A percentile compares a stretch with the other conserved stretches of the same genome.
Conservation (phyloP, 345 rosid species). For the Noccaea caerulescens region DNA sequence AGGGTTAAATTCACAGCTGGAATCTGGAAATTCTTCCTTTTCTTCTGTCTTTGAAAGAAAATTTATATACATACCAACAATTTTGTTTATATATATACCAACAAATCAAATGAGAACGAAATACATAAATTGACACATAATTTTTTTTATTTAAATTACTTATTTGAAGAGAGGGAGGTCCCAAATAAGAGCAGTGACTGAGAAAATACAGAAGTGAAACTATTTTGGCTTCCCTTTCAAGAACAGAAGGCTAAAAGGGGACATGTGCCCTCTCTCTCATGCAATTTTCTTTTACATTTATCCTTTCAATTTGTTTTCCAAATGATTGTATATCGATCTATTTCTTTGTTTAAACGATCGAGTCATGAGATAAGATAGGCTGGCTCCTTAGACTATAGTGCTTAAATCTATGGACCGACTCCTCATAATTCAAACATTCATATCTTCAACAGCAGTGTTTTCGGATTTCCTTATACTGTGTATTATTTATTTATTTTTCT, state of each 20-base stretch:
- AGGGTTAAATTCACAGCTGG: slow-evolving; percentile 47
- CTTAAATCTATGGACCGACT: slow-evolving; percentile 42
- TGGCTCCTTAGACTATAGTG: slow-evolving; percentile 35
- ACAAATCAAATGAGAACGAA: slow-evolving; percentile 16
- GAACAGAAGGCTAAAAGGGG: slow-evolving; percentile 48
- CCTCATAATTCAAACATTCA: slow-evolving; percentile 38
- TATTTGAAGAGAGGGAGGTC: slow-evolving; percentile 27
- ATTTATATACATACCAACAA: not conserved
- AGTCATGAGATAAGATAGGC: slow-evolving; percentile 41
- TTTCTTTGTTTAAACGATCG: not conserved
- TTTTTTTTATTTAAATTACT: not conserved
- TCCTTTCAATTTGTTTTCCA: slow-evolving; percentile 23
- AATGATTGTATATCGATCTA: slow-evolving; percentile 30
- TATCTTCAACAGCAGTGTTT: slow-evolving; percentile 42
- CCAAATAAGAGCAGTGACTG: slow-evolving; percentile 39
- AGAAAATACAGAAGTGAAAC: slow-evolving; percentile 42
- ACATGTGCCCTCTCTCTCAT: slow-evolving; percentile 50
- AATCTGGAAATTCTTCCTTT: slow-evolving; percentile 2
- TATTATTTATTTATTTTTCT: not conserved
- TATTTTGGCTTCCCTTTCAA: slow-evolving; percentile 46
- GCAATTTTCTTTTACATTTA: slow-evolving; percentile 40
- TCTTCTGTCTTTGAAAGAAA: not conserved
- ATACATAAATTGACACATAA: slow-evolving; percentile 14
- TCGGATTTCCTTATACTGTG: slow-evolving; percentile 37
- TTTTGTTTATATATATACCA: not conserved